Evolutionary conservation across 441 rosid species (phyloP).

Genomic region (Brassica hybrid): DNA sequence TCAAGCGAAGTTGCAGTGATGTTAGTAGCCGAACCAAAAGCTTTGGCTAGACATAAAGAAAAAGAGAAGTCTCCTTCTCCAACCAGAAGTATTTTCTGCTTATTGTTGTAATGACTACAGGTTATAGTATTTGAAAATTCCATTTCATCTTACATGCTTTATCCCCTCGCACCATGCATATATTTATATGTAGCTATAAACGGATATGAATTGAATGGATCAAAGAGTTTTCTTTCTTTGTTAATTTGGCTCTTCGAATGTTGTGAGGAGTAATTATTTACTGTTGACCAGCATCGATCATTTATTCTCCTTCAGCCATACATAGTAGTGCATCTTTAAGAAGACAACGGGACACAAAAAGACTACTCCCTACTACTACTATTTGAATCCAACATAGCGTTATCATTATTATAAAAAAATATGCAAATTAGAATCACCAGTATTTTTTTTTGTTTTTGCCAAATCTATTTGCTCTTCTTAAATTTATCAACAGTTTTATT

Average conservation of each 20-base stretch:
- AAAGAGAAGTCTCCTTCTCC: slow-evolving; percentile 52
- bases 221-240: slow-evolving; percentile 3
- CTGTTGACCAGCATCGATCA: slow-evolving; percentile 23
- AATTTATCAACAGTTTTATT: background rate
- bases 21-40: slow-evolving; percentile 38
- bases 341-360: background rate
- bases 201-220: slow-evolving; percentile 9
- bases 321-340: background rate
- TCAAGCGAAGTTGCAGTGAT: slow-evolving; percentile 42
- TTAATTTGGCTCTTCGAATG: slow-evolving; percentile 30
- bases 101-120: slow-evolving; percentile 7
- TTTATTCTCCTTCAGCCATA: background rate
- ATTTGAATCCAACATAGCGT: background rate
- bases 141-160: slow-evolving; percentile 9
- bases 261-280: slow-evolving; percentile 15
- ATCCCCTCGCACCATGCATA: background rate
- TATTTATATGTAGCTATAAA: background rate
- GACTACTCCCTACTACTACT: background rate
- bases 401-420: background rate
- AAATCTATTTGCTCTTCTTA: background rate
- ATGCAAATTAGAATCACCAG: background rate
- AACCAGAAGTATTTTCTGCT: slow-evolving; percentile 38
- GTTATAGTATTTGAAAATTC: background rate
- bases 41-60: slow-evolving; percentile 41
- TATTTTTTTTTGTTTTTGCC: background rate